Conservation (phyloP, 2,329 filamentous ascomycete species). For the Sordariomycetes sp. region DNA sequence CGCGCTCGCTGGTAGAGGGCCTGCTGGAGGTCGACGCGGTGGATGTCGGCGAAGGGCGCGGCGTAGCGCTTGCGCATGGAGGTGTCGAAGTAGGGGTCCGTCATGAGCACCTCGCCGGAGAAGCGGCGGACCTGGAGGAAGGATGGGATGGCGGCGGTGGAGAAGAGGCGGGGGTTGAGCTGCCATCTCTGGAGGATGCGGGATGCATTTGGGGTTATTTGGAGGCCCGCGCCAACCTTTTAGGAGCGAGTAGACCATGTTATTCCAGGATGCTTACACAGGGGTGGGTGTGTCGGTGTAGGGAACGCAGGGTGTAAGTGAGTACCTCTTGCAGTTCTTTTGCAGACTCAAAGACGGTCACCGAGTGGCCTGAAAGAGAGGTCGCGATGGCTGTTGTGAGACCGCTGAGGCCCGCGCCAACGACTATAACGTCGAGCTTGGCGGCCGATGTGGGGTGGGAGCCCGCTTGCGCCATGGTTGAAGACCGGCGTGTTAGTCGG, state of each 20-base stretch:
- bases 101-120: constrained; percentile 34
- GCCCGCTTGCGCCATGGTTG: neutral
- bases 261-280: neutral
- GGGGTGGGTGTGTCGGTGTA: neutral
- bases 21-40: constrained; percentile 20
- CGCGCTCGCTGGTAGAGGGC: constrained; percentile 28
- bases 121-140: constrained; percentile 42
- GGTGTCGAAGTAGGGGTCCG: constrained; percentile 38
- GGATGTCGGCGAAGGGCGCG: constrained; percentile 46
- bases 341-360: constrained; percentile 10
- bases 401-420: constrained; percentile 9
- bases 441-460: neutral
- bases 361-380: constrained; percentile 10
- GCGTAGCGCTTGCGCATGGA: constrained; percentile 43
- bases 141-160: constrained; percentile 27
- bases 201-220: constrained; percentile 18
- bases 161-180: constrained; percentile 31
- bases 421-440: constrained; percentile 18
- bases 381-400: constrained; percentile 15
- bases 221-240: constrained; percentile 18
- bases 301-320: neutral
- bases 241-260: constrained; percentile 5
- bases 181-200: constrained; percentile 34
- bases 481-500: neutral
- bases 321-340: constrained; percentile 9